Conservation (phyloP, 73 alveolate genomes). For the Tetrahymena thermophila region DNA sequence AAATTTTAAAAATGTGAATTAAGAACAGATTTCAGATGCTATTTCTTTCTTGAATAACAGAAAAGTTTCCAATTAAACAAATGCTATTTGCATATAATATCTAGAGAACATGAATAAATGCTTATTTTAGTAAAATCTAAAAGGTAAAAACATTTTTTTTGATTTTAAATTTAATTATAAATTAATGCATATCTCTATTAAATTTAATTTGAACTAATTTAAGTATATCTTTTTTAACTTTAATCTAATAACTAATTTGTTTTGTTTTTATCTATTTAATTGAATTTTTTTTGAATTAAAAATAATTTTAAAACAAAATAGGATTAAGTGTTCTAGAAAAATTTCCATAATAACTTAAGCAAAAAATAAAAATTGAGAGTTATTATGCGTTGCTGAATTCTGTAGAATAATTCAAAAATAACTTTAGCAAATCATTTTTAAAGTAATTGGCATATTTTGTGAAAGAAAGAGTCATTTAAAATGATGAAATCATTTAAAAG, state of each 20-base stretch:
- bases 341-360: not conserved
- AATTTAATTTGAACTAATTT: no score
- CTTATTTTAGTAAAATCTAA: no score
- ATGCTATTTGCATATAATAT: not conserved
- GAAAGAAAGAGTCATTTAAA: not conserved
- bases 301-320: not conserved
- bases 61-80: not conserved
- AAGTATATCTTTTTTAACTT: no score
- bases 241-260: no score
- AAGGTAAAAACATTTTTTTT: not conserved
- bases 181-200: no score
- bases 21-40: not conserved
- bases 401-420: not conserved
- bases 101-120: not conserved
- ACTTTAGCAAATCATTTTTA: not conserved
- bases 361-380: not conserved
- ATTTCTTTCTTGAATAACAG: not conserved
- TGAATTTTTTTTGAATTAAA: no score
- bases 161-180: no score
- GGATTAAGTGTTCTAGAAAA: not conserved
- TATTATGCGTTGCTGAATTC: not conserved
- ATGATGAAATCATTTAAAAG: not conserved
- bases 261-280: no score
- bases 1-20: not conserved
- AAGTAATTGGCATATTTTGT: not conserved